A percentile compares a stretch with the other conserved stretches of the same genome.
These are phyloP conservation scores for Aspergillus cavernicola DNA, from an alignment of 495 filamentous ascomycete genomes.

Conservation along the genomic window DNA sequence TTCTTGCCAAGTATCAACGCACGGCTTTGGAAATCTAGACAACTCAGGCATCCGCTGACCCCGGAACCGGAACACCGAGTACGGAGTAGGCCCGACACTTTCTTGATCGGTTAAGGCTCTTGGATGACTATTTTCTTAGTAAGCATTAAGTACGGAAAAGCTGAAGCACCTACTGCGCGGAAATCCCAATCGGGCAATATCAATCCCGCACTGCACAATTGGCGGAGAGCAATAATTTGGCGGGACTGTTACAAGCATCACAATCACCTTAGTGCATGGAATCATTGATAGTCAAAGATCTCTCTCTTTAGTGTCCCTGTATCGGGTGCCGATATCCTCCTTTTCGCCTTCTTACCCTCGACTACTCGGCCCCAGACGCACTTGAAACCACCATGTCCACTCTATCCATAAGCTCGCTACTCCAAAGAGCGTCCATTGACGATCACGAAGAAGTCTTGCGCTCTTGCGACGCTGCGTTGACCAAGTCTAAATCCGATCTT, in stretches of 20 bases:
- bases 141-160: constrained; percentile 8
- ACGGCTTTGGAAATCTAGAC: too few species aligned
- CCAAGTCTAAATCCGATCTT: constrained; percentile 57
- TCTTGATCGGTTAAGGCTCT: too few species aligned
- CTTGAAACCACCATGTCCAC: constrained; percentile 34
- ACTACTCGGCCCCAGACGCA: too few species aligned
- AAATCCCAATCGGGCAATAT: constrained; percentile 25
- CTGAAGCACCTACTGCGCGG: constrained; percentile 10
- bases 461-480: constrained; percentile 66
- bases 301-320: background rate
- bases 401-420: constrained; percentile 52
- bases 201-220: constrained; percentile 14
- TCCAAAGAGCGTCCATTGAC: constrained; percentile 59
- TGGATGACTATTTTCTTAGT: background rate
- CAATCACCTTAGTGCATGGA: background rate
- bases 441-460: constrained; percentile 71
- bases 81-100: too few species aligned
- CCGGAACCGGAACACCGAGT: too few species aligned
- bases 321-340: background rate
- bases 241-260: background rate
- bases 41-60: too few species aligned
- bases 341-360: too few species aligned
- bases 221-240: background rate
- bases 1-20: background rate
- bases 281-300: background rate